These are phyloP conservation scores for Rubroshorea leprosula DNA, from an alignment of 345 rosid species.

Conservation along the genomic window DNA sequence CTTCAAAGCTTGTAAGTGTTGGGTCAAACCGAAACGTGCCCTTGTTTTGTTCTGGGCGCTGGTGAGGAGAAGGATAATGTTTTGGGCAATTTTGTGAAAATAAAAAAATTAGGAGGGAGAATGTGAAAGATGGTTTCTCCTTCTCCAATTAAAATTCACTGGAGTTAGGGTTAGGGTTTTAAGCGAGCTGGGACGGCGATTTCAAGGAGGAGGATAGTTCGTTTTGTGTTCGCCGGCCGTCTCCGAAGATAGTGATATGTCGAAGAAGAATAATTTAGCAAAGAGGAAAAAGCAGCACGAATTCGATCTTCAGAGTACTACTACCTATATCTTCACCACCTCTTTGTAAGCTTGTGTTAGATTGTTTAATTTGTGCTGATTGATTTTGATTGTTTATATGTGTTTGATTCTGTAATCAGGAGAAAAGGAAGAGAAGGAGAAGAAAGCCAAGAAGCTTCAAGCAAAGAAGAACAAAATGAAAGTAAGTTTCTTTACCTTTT, in stretches of 20 bases:
- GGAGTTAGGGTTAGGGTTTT: constrained; percentile 7
- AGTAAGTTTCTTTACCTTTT: constrained; percentile 29
- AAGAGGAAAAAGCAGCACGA: constrained; percentile 80
- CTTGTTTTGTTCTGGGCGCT: too few species aligned
- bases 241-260: constrained; percentile 40
- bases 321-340: neutral
- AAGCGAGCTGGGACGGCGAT: neutral
- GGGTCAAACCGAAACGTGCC: too few species aligned
- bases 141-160: neutral
- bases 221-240: neutral
- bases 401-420: constrained; percentile 32
- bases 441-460: constrained; percentile 62
- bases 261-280: constrained; percentile 91
- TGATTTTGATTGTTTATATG: neutral
- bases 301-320: constrained; percentile 79
- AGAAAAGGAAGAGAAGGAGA: constrained; percentile 72
- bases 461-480: constrained; percentile 93
- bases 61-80: too few species aligned
- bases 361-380: neutral
- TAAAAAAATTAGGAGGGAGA: neutral
- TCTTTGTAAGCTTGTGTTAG: neutral
- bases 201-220: neutral
- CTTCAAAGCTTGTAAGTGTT: too few species aligned
- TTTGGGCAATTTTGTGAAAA: too few species aligned
- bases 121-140: neutral